Conservation (phyloP, 169 alveolate species). For the Plasmodium adleri region DNA sequence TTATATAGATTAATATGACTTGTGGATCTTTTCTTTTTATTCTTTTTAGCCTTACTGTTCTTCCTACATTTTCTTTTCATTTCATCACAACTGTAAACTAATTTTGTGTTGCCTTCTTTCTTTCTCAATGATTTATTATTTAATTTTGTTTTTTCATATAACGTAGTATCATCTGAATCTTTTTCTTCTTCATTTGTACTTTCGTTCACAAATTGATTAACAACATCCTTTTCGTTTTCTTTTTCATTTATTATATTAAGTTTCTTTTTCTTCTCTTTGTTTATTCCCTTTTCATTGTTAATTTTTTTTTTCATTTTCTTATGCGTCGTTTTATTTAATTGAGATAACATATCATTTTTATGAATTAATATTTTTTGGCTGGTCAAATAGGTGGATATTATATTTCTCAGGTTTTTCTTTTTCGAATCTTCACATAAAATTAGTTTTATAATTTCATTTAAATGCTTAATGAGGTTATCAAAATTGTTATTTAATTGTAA, state of each 20-base stretch:
- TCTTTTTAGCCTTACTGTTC: neutral
- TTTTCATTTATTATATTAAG: neutral
- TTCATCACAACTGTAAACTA: neutral
- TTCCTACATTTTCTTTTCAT: neutral
- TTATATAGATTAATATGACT: neutral
- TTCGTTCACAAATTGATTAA: neutral
- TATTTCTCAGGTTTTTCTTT: conserved; percentile 17
- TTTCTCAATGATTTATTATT: neutral
- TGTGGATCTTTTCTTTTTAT: neutral
- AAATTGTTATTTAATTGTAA: conserved; percentile 13
- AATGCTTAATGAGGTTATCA: conserved; percentile 45
- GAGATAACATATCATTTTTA: conserved; percentile 34
- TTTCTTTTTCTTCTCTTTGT: neutral
- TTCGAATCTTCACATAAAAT: conserved; percentile 31
- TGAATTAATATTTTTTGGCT: conserved; percentile 35
- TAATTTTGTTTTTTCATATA: neutral
- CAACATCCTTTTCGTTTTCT: neutral
- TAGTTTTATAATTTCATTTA: conserved; percentile 51
- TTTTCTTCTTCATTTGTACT: neutral
- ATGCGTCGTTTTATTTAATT: conserved; percentile 10
- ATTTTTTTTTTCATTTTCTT: neutral
- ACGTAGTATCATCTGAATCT: neutral
- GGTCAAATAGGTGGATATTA: conserved; percentile 25
- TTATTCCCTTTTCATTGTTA: neutral
- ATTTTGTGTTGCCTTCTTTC: neutral